These are phyloP conservation scores for Gynochthodes officinalis DNA, from an alignment of 257 asterid genomes.

Conservation along the genomic window DNA sequence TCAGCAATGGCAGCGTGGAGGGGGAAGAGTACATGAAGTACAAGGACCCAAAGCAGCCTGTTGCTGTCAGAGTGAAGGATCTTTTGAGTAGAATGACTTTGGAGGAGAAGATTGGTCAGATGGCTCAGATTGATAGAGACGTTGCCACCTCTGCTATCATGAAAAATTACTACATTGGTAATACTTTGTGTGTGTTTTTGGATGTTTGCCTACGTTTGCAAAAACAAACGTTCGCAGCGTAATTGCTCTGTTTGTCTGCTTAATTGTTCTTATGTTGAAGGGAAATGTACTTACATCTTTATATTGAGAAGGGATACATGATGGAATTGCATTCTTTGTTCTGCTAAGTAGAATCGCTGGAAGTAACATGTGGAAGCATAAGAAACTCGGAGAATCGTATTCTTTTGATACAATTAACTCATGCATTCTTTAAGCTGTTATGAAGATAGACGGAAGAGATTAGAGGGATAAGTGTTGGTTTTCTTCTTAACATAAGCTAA, in stretches of 20 bases:
- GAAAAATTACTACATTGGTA: conserved; percentile 68
- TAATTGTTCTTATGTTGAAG: neutral
- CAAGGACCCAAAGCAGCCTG: conserved; percentile 69
- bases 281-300: neutral
- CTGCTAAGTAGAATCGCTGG: neutral
- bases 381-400: neutral
- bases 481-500: neutral
- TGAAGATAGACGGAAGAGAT: neutral
- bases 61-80: conserved; percentile 56
- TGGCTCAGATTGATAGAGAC: conserved; percentile 82
- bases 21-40: conserved; percentile 46
- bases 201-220: neutral
- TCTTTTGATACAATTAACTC: neutral
- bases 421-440: neutral
- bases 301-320: neutral
- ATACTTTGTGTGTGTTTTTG: neutral
- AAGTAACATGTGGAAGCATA: neutral
- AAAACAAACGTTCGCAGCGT: neutral
- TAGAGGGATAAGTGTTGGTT: neutral
- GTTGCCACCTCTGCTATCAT: conserved; percentile 60
- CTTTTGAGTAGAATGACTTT: conserved; percentile 65
- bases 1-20: conserved; percentile 32
- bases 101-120: conserved; percentile 84
- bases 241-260: neutral
- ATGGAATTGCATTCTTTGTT: neutral